Conservation (phyloP, 495 filamentous ascomycete genomes). For the Aspergillus homomorphus region DNA sequence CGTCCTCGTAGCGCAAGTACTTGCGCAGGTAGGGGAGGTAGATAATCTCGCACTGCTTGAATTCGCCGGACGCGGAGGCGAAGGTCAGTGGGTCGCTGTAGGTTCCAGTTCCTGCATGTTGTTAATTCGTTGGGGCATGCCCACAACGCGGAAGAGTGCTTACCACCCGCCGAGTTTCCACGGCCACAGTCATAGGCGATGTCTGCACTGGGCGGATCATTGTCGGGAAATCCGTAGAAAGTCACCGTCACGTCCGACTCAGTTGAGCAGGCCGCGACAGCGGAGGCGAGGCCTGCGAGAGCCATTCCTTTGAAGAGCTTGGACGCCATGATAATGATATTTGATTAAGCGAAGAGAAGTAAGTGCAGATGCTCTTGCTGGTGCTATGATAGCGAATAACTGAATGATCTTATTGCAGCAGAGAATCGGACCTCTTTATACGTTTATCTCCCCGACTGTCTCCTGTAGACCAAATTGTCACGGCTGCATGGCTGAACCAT, state of each 20-base stretch:
- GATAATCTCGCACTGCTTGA: conserved; percentile 43
- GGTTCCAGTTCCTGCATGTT: conserved; percentile 34
- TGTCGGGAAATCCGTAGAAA: conserved; percentile 45
- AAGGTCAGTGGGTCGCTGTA: conserved; percentile 46
- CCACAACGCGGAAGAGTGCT: background rate
- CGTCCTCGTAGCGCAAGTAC: conserved; percentile 39
- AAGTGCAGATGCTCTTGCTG: background rate
- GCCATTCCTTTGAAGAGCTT: background rate
- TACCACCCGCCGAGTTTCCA: conserved; percentile 26
- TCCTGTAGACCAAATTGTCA: too few species aligned
- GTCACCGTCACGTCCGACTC: conserved; percentile 13
- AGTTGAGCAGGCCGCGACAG: background rate
- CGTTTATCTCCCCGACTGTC: too few species aligned
- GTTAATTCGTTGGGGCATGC: background rate
- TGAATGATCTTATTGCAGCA: too few species aligned
- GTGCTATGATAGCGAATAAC: too few species aligned
- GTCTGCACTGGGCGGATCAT: conserved; percentile 37
- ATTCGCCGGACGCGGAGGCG: conserved; percentile 39
- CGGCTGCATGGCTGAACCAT: too few species aligned
- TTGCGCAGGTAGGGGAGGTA: conserved; percentile 44
- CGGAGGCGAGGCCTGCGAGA: background rate
- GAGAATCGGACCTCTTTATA: background rate
- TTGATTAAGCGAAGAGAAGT: background rate
- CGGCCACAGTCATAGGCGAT: conserved; percentile 39
- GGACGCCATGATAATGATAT: background rate